Base-by-base conservation (phyloP, 257 asterid species). In the Primulina tabacum region DNA sequence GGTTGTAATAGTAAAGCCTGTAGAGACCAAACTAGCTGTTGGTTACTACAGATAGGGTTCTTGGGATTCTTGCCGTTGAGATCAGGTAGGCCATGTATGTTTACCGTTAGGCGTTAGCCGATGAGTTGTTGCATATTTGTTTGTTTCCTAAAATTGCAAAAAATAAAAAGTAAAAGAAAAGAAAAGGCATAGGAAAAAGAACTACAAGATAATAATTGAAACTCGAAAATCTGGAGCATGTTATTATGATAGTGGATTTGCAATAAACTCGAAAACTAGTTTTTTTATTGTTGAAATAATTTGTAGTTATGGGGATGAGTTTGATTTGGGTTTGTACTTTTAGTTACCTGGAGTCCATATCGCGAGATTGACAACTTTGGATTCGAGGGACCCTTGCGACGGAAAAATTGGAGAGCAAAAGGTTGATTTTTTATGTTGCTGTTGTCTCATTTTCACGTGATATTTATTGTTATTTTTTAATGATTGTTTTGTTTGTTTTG, bases 351-450 rank as follows among this genome's bases (percentile, higher is more conserved):
- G 82, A 5, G 76, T 55, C 63, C 80, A 60, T 5, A 7, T 34
- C 34, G 78, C 81, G 55, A 35, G 79, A 26, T 29, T 76, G 21
- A 43, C 69, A 16, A 80, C 56, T 4, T 71, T 77, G 64, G 86
- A 78, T 64, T 78, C 86, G n/a, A 64, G 66, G 40, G 85, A 75
- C 29, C 80, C 71, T 62, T 70, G 81, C 18, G 73, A 76, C 59
- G 79, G 78, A 69, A 79, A 64, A 67, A 66, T 21, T 73, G 87
- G 85, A 52, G 83, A 82, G 47, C 86, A 79, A 24, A 84, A 84
- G 89, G 89, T 82, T 7, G 33, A 50, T 74, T 24, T n/a, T 62
- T 4, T 12, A 6, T 6, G 47, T 38, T 21, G 34, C 11, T 26
- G 8, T 70, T 58, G 5, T 47, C 56, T 20, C 40, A 20, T 21